Percentiles rank a stretch among this genome's conserved stretches.
phyloP scores from a whole-genome alignment of 495 filamentous ascomycete species.

The Lepraria neglecta region DNA sequence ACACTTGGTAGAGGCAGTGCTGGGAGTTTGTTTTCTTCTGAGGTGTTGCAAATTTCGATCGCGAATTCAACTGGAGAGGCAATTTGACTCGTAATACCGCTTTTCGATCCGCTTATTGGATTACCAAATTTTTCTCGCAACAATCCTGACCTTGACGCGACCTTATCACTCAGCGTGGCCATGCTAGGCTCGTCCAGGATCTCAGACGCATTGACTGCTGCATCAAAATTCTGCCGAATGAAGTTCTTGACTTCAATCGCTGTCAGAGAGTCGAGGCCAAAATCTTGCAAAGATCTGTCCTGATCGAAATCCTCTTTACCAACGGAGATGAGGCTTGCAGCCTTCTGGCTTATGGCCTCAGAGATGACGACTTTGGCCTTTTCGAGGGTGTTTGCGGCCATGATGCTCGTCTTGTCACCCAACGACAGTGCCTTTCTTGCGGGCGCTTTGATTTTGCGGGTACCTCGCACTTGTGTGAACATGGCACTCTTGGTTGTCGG shows the following conservation, averaged over 20 bases:
- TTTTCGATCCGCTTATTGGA: neutral
- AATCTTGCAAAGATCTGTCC: constrained; percentile 42
- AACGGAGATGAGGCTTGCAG: constrained; percentile 45
- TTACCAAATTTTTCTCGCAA: neutral
- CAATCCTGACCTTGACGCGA: constrained; percentile 29
- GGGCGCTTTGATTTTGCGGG: too few relatives aligned
- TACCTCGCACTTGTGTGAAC: neutral
- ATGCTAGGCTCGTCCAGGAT: constrained; percentile 38
- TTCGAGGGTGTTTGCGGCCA: too few relatives aligned
- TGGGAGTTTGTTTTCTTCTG: neutral
- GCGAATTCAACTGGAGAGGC: too few relatives aligned
- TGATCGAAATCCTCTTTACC: constrained; percentile 45
- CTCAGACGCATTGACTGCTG: constrained; percentile 48
- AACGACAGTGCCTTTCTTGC: neutral
- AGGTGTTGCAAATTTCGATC: too few relatives aligned
- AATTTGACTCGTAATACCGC: too few relatives aligned
- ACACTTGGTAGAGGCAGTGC: constrained; percentile 1
- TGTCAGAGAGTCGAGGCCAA: constrained; percentile 59
- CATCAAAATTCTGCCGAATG: constrained; percentile 51
- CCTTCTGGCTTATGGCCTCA: constrained; percentile 33
- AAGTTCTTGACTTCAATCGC: constrained; percentile 60
- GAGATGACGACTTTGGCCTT: too few relatives aligned
- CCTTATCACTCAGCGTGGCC: constrained; percentile 28
- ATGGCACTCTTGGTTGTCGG: neutral
- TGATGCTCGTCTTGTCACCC: too few relatives aligned